Percentiles rank a stretch among this genome's conserved stretches.
Evolutionary conservation across 177 flowering plant species (phyloP).

Genomic region (Vitis hybrid): DNA sequence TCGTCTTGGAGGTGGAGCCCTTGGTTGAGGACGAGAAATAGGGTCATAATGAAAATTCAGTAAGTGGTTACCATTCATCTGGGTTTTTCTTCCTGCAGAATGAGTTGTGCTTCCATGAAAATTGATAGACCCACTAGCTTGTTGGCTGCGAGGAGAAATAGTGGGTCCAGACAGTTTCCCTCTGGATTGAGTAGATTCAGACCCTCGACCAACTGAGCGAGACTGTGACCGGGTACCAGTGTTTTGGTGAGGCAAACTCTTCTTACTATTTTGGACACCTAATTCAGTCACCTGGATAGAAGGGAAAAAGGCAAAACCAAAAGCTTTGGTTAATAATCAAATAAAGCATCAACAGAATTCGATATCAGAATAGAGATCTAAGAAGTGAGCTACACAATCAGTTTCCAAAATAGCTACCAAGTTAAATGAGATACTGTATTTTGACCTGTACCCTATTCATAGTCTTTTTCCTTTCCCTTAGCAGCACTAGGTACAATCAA

Average conservation of each 20-base stretch:
- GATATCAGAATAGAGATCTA: neutral
- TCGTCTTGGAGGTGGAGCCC: constrained; percentile 64
- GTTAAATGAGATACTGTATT: neutral
- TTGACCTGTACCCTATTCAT: neutral
- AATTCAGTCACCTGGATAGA: constrained; percentile 44
- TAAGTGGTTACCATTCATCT: constrained; percentile 77
- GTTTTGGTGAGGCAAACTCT: constrained; percentile 23
- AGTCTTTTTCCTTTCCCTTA: neutral
- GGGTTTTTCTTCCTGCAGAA: constrained; percentile 53
- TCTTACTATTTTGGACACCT: constrained; percentile 29
- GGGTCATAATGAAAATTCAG: constrained; percentile 91
- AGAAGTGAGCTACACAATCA: neutral
- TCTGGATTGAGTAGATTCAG: constrained; percentile 22
- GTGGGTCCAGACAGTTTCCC: constrained; percentile 30
- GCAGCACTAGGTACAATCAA: neutral
- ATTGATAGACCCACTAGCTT: constrained; percentile 22
- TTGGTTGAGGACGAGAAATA: constrained; percentile 63
- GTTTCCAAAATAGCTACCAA: neutral
- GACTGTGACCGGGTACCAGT: constrained; percentile 16
- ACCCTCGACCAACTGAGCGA: constrained; percentile 27
- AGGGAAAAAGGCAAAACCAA: neutral
- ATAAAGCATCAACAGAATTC: no score
- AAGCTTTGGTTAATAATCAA: neutral
- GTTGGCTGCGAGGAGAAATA: constrained; percentile 26
- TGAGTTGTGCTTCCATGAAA: constrained; percentile 31